Evolutionary conservation across 192 early-diverging fungal species (phyloP).

Genomic region (Cladochytrium replicatum): DNA sequence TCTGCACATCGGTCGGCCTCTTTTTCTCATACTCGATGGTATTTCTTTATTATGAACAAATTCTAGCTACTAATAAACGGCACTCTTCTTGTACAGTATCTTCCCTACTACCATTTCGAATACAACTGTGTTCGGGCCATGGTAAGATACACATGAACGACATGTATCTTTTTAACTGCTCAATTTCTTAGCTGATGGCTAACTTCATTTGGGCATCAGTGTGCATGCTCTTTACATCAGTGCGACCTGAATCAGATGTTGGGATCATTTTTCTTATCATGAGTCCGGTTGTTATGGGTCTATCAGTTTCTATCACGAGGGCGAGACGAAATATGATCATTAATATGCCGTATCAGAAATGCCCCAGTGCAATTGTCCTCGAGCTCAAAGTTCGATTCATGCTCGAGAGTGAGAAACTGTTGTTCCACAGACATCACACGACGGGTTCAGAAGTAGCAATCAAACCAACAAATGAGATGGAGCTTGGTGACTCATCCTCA

Average conservation of each 20-base stretch:
- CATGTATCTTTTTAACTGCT: neutral
- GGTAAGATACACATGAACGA: neutral
- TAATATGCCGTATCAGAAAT: slow-evolving; percentile 3
- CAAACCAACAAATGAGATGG: neutral
- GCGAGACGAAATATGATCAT: slow-evolving; percentile 17
- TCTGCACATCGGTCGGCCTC: slow-evolving; percentile 1
- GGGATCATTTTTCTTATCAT: slow-evolving; percentile 27
- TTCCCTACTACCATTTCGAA: slow-evolving; percentile 31
- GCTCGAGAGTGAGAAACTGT: slow-evolving; percentile 10
- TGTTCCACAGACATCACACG: slow-evolving; percentile 16
- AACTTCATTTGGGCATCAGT: slow-evolving; percentile 35
- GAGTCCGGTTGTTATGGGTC: slow-evolving; percentile 12
- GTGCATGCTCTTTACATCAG: slow-evolving; percentile 21
- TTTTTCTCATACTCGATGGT: slow-evolving; percentile 20
- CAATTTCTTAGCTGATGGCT: slow-evolving; percentile 15
- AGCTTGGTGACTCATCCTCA: neutral
- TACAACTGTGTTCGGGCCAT: slow-evolving; percentile 19
- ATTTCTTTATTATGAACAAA: neutral
- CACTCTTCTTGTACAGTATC: slow-evolving; percentile 16
- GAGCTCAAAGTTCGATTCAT: slow-evolving; percentile 29
- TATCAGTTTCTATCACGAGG: slow-evolving; percentile 12
- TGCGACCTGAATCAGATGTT: slow-evolving; percentile 28
- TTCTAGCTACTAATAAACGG: neutral
- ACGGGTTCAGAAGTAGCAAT: neutral
- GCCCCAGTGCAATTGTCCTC: slow-evolving; percentile 14